A percentile compares a stretch with the other conserved stretches of the same genome.
Evolutionary conservation across 495 filamentous ascomycete genomes (phyloP).

Genomic region (Aspergillus biplanus): DNA sequence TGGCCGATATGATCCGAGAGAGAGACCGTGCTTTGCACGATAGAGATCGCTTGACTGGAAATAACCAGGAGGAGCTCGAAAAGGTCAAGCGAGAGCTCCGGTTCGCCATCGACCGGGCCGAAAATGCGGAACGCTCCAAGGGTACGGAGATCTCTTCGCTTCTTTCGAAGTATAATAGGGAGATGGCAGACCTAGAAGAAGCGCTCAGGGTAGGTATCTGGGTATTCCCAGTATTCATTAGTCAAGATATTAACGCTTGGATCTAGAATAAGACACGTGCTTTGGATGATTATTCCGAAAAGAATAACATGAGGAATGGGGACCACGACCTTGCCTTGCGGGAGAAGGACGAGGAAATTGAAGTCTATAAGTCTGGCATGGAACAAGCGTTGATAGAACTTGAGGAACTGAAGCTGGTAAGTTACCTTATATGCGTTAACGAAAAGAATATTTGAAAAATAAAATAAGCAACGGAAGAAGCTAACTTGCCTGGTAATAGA

Average conservation of each 20-base stretch:
- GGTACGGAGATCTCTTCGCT: conserved; percentile 92
- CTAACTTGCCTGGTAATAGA: conserved; percentile 32
- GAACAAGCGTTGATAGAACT: conserved; percentile 91
- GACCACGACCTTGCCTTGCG: conserved; percentile 82
- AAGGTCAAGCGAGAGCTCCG: conserved; percentile 96
- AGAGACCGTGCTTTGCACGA: conserved; percentile 94
- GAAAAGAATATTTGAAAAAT: too few relatives aligned
- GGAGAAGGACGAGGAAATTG: conserved; percentile 96
- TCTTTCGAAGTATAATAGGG: conserved; percentile 93
- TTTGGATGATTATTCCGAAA: conserved; percentile 79
- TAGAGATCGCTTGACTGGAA: conserved; percentile 79
- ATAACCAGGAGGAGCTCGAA: conserved; percentile 90
- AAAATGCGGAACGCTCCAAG: conserved; percentile 90
- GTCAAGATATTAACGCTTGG: conserved; percentile 3
- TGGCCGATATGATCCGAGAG: conserved; percentile 98
- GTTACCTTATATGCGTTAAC: conserved; percentile 8
- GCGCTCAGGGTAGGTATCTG: conserved; percentile 63
- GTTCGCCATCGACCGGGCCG: conserved; percentile 87
- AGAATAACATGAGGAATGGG: conserved; percentile 76
- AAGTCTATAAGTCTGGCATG: conserved; percentile 96
- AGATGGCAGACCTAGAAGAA: conserved; percentile 95
- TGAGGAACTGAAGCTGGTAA: conserved; percentile 73
- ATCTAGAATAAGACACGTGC: conserved; percentile 75
- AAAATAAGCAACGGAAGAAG: too few relatives aligned
- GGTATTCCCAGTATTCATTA: background rate